A percentile compares a stretch with the other conserved stretches of the same genome.
These are phyloP conservation scores for Phytophthora cryptogea DNA, from an alignment of 352 stramenopile species.

Conservation along the genomic window DNA sequence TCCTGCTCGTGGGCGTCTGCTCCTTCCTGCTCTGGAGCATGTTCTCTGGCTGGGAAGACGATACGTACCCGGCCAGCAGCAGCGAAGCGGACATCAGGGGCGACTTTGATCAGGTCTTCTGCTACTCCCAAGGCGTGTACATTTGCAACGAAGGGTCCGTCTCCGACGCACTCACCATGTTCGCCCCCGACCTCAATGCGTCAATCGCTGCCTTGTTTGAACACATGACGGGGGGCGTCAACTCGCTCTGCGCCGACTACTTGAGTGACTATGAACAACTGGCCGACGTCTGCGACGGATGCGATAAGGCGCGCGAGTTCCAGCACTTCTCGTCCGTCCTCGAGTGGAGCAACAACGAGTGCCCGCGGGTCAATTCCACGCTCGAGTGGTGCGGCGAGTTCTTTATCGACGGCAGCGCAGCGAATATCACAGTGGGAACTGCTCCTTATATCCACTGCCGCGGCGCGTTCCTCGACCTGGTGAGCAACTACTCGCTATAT, in stretches of 20 bases:
- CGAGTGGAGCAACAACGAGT: slow-evolving; percentile 82
- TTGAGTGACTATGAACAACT: slow-evolving; percentile 40
- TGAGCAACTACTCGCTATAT: slow-evolving; percentile 43
- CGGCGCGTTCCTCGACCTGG: slow-evolving; percentile 45
- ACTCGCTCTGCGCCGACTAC: slow-evolving; percentile 57
- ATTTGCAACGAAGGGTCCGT: slow-evolving; percentile 64
- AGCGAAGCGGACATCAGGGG: slow-evolving; percentile 48
- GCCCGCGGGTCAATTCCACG: slow-evolving; percentile 48
- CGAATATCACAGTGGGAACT: slow-evolving; percentile 33
- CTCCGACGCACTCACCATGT: slow-evolving; percentile 51
- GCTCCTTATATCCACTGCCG: slow-evolving; percentile 57
- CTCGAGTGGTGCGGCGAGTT: slow-evolving; percentile 70
- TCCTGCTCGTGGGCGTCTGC: slow-evolving; percentile 47
- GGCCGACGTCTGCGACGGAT: slow-evolving; percentile 56
- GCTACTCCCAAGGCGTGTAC: slow-evolving; percentile 70
- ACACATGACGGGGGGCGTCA: slow-evolving; percentile 55
- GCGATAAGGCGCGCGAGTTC: slow-evolving; percentile 55
- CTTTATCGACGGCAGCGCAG: slow-evolving; percentile 38
- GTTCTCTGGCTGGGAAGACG: slow-evolving; percentile 47
- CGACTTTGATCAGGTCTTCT: slow-evolving; percentile 71
- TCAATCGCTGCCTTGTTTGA: slow-evolving; percentile 35
- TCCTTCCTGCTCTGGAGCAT: slow-evolving; percentile 52
- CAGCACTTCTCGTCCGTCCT: slow-evolving; percentile 67
- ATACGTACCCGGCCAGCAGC: slow-evolving; percentile 47
- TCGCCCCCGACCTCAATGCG: slow-evolving; percentile 42